These are phyloP conservation scores for Secale cereale DNA, from an alignment of 176 grass and related monocot species.

Conservation along the genomic window DNA sequence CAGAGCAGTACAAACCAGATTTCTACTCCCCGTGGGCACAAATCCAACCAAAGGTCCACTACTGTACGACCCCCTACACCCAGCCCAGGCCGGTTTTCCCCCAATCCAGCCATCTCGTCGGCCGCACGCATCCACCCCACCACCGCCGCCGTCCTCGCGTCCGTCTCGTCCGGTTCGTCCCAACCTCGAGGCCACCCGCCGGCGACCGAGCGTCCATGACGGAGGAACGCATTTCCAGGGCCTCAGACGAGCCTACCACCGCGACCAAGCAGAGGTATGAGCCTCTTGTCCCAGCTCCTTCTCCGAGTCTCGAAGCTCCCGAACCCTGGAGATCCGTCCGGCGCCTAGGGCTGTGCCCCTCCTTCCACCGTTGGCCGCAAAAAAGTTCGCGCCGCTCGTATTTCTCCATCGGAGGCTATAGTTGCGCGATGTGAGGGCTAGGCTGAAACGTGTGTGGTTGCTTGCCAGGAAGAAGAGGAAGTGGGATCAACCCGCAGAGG, in stretches of 20 bases:
- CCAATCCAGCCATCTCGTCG: not conserved
- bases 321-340: not conserved
- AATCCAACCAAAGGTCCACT: too few relatives aligned
- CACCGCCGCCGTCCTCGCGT: not conserved
- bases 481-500: constrained; percentile 94
- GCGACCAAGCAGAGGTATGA: constrained; percentile 45
- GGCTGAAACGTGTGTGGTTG: constrained; percentile 24
- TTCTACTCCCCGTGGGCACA: too few relatives aligned
- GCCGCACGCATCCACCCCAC: not conserved
- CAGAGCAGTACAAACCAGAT: too few relatives aligned
- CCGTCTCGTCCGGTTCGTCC: not conserved
- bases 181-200: not conserved
- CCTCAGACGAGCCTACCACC: constrained; percentile 23
- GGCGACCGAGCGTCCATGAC: constrained; percentile 34
- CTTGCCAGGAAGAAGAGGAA: constrained; percentile 82
- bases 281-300: not conserved
- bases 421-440: not conserved
- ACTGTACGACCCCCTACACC: not conserved
- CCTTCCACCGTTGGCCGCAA: not conserved
- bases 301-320: not conserved
- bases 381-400: not conserved
- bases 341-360: not conserved
- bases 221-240: constrained; percentile 35
- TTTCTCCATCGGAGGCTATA: not conserved
- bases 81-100: not conserved